These are phyloP conservation scores for Hyphopichia wangnamkhiaoensis DNA, from an alignment of 1,139 yeast genomes.

Conservation along the genomic window DNA sequence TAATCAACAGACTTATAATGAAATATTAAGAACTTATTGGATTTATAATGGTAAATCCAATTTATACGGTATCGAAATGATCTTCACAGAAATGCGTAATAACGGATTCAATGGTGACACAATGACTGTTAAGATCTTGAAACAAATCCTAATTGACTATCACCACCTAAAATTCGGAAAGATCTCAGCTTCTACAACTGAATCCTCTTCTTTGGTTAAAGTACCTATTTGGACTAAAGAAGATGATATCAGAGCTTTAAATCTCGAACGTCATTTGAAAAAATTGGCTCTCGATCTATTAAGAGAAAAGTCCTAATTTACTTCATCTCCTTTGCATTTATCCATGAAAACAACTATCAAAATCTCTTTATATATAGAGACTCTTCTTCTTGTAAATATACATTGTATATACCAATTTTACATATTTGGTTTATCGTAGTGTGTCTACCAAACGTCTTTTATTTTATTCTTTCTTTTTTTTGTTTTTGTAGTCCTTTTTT, in stretches of 20 bases:
- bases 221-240: conserved; percentile 37
- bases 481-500: no score
- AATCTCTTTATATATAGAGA: no score
- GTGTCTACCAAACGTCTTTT: no score
- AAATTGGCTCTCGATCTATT: conserved; percentile 5
- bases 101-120: conserved; percentile 44
- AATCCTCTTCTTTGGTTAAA: conserved; percentile 14
- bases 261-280: conserved; percentile 23
- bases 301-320: background rate
- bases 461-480: no score
- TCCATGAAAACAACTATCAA: no score
- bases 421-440: no score
- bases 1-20: conserved; percentile 46
- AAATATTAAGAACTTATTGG: conserved; percentile 40
- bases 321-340: no score
- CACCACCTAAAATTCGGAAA: conserved; percentile 35
- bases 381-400: no score
- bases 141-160: conserved; percentile 39
- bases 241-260: conserved; percentile 34
- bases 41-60: conserved; percentile 39
- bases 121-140: conserved; percentile 37
- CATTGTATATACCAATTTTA: no score
- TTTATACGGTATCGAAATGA: conserved; percentile 36
- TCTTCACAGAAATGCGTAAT: conserved; percentile 40
- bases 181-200: conserved; percentile 1